Evolutionary conservation across 2,329 filamentous ascomycete genomes (phyloP), one percentile per base, ranked within the genome.

Genomic region (Ophiostoma angusticollis): DNA sequence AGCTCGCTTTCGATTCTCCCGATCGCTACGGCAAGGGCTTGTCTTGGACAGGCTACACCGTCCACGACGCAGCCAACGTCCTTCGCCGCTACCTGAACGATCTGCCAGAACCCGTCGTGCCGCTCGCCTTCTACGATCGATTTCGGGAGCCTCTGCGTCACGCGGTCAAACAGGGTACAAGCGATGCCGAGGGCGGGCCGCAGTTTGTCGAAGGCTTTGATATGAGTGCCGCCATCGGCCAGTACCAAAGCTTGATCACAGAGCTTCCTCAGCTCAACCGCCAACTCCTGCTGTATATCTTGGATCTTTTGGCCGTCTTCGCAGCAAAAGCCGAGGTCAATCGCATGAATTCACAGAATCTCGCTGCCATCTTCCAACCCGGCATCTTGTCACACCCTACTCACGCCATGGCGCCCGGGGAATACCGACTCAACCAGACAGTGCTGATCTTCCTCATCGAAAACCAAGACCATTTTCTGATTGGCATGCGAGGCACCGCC

Each of bases 401-500:
- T 43, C 91, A 98, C 57, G 87, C 93, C 53, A 96, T 98, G 89
- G 80, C 85, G 1, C 91, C 91, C 0, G 75, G 83, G 41, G 89
- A 96, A 54, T 98, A 98, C 57, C 79, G 85, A 23, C 67, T 98
- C 6, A 96, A 93, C 55, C 91, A 98, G 67, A 89, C 91, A 52
- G 89, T 98, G 16, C 72, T 98, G 47, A 94, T 98, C 36, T 98
- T 98, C 59, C 64, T 98, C 50, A 98, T 98, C 49, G 87, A 96
- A 55, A 94, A 98, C 52, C 91, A 98, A 58, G 91, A 98, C 54
- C 84, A 94, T 59, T 98, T 98, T 67, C 66, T 98, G 48, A 93
- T 98, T 47, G 91, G 91, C 40, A 98, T 98, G 91, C 84, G 86
- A 55, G 91, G 91, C 31, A 95, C 87, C n/a, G 87, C 78, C n/a